Conservation (phyloP, 2,329 filamentous ascomycete species). For the Cercospora nicotianae region DNA sequence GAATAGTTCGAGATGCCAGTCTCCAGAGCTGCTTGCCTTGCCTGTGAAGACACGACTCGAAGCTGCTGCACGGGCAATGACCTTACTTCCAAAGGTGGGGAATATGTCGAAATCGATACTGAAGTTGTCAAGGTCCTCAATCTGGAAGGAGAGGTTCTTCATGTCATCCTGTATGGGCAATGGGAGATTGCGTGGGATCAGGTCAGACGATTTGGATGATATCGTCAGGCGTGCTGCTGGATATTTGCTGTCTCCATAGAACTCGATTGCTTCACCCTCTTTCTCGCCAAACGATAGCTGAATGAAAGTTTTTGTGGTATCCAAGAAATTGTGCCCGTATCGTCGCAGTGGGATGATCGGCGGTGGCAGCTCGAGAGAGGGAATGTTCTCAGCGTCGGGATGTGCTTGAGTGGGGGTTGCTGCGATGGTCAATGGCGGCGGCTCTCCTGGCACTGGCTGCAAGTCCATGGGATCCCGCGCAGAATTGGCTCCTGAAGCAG, state of each 20-base stretch:
- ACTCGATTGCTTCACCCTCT: slow-evolving; percentile 74
- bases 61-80: slow-evolving; percentile 93
- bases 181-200: slow-evolving; percentile 94
- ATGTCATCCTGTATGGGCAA: slow-evolving; percentile 96
- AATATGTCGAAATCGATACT: slow-evolving; percentile 97
- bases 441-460: slow-evolving; percentile 40
- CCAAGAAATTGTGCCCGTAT: slow-evolving; percentile 97
- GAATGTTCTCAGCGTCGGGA: slow-evolving; percentile 79
- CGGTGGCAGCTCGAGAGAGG: slow-evolving; percentile 84
- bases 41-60: slow-evolving; percentile 82
- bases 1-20: slow-evolving; percentile 84
- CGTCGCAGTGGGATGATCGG: slow-evolving; percentile 92
- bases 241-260: slow-evolving; percentile 96
- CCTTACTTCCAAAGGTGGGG: slow-evolving; percentile 93
- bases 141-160: slow-evolving; percentile 89
- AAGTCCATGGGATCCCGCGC: slow-evolving; percentile 25
- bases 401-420: slow-evolving; percentile 29
- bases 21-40: slow-evolving; percentile 70
- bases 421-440: slow-evolving; percentile 57
- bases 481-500: slow-evolving; percentile 16
- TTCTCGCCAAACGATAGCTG: slow-evolving; percentile 84
- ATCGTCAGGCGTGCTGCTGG: slow-evolving; percentile 93
- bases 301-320: slow-evolving; percentile 87
- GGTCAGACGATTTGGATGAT: slow-evolving; percentile 90
- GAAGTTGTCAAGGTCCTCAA: slow-evolving; percentile 90